These are phyloP conservation scores for Fusarium redolens DNA, from an alignment of 2,329 filamentous ascomycete genomes.

Conservation along the genomic window DNA sequence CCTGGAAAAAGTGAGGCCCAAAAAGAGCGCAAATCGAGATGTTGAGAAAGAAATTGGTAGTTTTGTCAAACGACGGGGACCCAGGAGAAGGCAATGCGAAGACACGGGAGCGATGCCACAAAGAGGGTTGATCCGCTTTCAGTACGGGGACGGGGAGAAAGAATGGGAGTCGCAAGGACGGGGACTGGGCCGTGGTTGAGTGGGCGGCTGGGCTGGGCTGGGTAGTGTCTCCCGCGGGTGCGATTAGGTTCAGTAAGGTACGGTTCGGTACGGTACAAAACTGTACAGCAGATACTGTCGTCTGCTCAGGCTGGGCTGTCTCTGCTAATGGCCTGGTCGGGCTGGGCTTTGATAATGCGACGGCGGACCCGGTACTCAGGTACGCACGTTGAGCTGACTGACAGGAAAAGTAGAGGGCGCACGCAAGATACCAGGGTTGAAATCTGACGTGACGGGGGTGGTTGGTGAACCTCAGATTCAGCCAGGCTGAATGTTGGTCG, in stretches of 20 bases:
- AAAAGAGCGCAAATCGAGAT: constrained; percentile 37
- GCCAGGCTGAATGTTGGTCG: constrained; percentile 12
- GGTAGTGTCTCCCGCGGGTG: constrained; percentile 40
- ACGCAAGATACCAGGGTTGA: constrained; percentile 31
- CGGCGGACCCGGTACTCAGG: constrained; percentile 36
- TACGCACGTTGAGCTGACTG: constrained; percentile 15
- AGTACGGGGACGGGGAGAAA: constrained; percentile 28
- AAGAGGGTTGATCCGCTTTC: constrained; percentile 40
- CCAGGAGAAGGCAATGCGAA: constrained; percentile 44
- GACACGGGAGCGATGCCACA: constrained; percentile 41
- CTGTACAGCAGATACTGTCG: neutral
- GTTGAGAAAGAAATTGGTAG: constrained; percentile 33
- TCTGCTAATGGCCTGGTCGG: constrained; percentile 11
- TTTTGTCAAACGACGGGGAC: constrained; percentile 31
- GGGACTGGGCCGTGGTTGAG: constrained; percentile 23
- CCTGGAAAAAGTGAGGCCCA: constrained; percentile 31
- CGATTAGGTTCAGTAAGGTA: constrained; percentile 33
- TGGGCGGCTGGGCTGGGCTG: constrained; percentile 31
- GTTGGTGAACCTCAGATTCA: constrained; percentile 11
- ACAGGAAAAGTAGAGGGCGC: constrained; percentile 14
- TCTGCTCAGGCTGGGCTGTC: neutral
- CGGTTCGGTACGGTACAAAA: neutral
- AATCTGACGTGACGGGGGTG: constrained; percentile 35
- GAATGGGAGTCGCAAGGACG: constrained; percentile 33
- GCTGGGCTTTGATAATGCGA: constrained; percentile 24